phyloP scores from a whole-genome alignment of 2,329 filamentous ascomycete species.

The Cytospora mali region DNA sequence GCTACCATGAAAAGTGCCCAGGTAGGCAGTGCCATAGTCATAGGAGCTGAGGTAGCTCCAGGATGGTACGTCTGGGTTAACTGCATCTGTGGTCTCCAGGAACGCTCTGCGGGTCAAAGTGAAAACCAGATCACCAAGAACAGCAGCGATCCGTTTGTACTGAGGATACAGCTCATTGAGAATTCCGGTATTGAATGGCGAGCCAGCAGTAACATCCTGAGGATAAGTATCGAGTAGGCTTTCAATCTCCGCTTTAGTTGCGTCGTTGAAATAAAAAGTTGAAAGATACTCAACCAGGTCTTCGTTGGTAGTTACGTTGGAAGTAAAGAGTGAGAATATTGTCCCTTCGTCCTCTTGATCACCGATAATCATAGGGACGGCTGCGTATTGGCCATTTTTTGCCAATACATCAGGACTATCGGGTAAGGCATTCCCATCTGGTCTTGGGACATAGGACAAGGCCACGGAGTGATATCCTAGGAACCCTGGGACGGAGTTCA shows the following conservation, averaged over 20 bases:
- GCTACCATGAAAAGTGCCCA: conserved; percentile 76
- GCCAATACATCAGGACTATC: conserved; percentile 64
- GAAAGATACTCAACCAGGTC: conserved; percentile 65
- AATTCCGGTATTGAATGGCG: conserved; percentile 69
- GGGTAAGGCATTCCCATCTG: conserved; percentile 65
- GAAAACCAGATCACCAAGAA: conserved; percentile 76
- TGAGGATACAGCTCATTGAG: conserved; percentile 75
- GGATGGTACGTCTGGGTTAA: conserved; percentile 59
- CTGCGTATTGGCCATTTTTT: conserved; percentile 49
- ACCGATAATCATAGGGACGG: conserved; percentile 61
- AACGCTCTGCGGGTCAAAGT: conserved; percentile 70
- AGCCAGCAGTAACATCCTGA: conserved; percentile 58
- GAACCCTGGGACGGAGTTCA: conserved; percentile 70
- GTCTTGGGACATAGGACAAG: conserved; percentile 73
- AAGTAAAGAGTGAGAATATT: conserved; percentile 70
- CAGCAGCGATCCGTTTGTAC: conserved; percentile 75
- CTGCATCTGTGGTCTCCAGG: conserved; percentile 49
- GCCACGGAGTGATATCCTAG: conserved; percentile 69
- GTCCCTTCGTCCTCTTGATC: conserved; percentile 83
- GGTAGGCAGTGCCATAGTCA: conserved; percentile 67
- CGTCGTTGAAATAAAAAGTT: conserved; percentile 60
- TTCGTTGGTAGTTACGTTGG: conserved; percentile 64
- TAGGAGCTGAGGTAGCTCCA: conserved; percentile 81
- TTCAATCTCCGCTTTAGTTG: conserved; percentile 53
- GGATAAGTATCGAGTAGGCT: conserved; percentile 66